phyloP scores from a whole-genome alignment of 495 filamentous ascomycete genomes.

The Aspergillus cristatus region DNA sequence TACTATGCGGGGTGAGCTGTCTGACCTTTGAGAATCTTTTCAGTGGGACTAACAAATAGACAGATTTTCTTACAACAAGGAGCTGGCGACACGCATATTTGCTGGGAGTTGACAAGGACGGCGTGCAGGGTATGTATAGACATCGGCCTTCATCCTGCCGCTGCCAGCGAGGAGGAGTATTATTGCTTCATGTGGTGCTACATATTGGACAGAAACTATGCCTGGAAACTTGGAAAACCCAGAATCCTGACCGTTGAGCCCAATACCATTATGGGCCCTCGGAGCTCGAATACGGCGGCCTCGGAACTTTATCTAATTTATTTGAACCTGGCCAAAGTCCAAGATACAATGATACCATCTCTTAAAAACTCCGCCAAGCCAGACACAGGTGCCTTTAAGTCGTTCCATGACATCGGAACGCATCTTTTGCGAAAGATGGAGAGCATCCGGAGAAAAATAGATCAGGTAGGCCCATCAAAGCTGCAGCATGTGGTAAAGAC shows the following conservation, averaged over 20 bases:
- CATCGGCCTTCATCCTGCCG: constrained; percentile 4
- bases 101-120: constrained; percentile 10
- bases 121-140: constrained; percentile 13
- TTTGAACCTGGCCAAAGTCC: constrained; percentile 11
- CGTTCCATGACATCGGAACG: too few relatives aligned
- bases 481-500: too few relatives aligned
- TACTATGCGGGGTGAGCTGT: constrained; percentile 7
- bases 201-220: constrained; percentile 15
- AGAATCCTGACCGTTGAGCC: too few relatives aligned
- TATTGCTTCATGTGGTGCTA: constrained; percentile 20
- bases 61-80: constrained; percentile 16
- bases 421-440: constrained; percentile 10
- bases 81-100: constrained; percentile 9
- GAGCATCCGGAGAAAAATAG: constrained; percentile 6
- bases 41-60: neutral
- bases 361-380: too few relatives aligned
- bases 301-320: constrained; percentile 12
- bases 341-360: constrained; percentile 9
- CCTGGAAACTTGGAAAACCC: constrained; percentile 9
- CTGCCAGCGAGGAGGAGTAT: constrained; percentile 8
- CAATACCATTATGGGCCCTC: too few relatives aligned
- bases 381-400: too few relatives aligned
- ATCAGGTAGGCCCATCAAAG: constrained; percentile 6
- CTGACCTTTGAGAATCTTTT: neutral
- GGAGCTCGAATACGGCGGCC: too few relatives aligned